Evolutionary conservation across 345 rosid genomes (phyloP), one percentile per base, ranked within the genome.

Genomic region (Aquilaria yunnanensis): DNA sequence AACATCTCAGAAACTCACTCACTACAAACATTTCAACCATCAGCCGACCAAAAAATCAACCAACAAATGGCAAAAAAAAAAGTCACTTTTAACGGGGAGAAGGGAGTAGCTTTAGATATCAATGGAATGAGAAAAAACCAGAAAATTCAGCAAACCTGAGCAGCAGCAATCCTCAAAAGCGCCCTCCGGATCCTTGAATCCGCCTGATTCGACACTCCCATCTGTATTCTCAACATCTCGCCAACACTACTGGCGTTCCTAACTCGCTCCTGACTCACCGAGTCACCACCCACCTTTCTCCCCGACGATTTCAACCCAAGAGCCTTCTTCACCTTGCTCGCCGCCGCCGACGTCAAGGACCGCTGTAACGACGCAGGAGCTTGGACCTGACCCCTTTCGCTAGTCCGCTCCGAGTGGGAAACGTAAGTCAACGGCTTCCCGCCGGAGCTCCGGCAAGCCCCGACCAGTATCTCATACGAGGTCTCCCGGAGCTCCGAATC

Each of bases 151-250:
- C 72, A 56, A 47, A 92, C 99, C 93, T 94, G 96, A 54, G 89
- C 88, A 66, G 96, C 86, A 60, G 99, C 82, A 51, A 90, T 77
- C 69, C 97, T 81, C 53, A 94, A 73, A 13, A 90, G 81, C 10
- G 97, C 96, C 74, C 89, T 83, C 55, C 99, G 68, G 62, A 94
- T 86, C 78, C 97, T 81, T 14, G 91, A 88, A 73, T 94, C 99
- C n/a, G 74, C 57, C 72, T 78, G 85, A 79, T 90, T 96, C 0
- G 90, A 76, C 6, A 94, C 80, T 51, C 85, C 76, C 96, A 94
- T 88, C 82, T 94, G 97, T 14, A 75, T 64, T 47, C 93, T 82
- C 69, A 88, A 78, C 68, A 91, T 37, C 79, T 90, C 97, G 41
- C 97, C 97, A n/a, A 77, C 80, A 61, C 96, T 87, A 16, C 73